Conservation (phyloP, 2,329 filamentous ascomycete species). For the Hypoxylon sp. region DNA sequence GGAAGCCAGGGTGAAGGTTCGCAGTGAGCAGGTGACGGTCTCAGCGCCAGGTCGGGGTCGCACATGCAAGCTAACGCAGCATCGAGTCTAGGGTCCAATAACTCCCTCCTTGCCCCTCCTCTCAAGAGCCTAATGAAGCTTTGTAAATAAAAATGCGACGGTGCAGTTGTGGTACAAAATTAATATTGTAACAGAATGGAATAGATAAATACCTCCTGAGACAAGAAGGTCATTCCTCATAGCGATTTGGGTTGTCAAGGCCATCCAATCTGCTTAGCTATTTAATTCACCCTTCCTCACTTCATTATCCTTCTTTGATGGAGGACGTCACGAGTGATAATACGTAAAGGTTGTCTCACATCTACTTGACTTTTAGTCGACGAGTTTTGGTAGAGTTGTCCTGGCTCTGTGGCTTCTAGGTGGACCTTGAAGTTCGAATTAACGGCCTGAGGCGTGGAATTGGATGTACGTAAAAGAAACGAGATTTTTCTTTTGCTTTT, state of each 20-base stretch:
- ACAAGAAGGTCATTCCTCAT: constrained; percentile 10
- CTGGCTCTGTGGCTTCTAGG: constrained; percentile 29
- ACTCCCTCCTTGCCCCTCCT: constrained; percentile 22
- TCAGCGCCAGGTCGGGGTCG: constrained; percentile 36
- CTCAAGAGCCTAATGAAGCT: constrained; percentile 24
- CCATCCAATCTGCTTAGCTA: background rate
- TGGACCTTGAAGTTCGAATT: constrained; percentile 19
- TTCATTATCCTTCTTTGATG: constrained; percentile 17
- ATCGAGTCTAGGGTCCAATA: constrained; percentile 33
- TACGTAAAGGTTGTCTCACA: constrained; percentile 33
- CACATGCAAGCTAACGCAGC: constrained; percentile 40
- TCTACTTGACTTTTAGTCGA: constrained; percentile 5
- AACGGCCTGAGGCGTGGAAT: constrained; percentile 20
- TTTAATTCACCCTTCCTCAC: background rate
- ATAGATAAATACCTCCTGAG: constrained; percentile 9
- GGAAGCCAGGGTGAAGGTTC: constrained; percentile 18
- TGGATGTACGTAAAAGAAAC: constrained; percentile 44
- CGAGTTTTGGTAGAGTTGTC: constrained; percentile 13
- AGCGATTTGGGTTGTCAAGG: background rate
- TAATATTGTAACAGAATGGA: constrained; percentile 11
- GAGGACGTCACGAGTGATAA: constrained; percentile 31
- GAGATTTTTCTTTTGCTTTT: constrained; percentile 16
- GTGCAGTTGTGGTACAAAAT: constrained; percentile 10
- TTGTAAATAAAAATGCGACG: constrained; percentile 24
- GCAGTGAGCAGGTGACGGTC: constrained; percentile 42